phyloP scores from a whole-genome alignment of 2,329 filamentous ascomycete genomes.

The Arthrobotrys conoides region DNA sequence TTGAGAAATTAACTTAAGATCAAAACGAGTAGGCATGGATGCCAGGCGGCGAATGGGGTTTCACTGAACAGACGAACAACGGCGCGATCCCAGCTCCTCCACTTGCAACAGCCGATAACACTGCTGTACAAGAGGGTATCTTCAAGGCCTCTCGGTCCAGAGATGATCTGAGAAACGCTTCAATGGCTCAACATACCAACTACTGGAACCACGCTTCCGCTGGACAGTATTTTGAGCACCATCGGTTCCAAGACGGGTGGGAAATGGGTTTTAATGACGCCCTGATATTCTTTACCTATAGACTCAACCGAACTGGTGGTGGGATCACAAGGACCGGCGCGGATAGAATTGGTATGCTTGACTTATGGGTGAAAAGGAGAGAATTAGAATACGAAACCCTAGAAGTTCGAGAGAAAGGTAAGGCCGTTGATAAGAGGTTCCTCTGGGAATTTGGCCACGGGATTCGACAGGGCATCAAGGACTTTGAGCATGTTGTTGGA shows the following conservation, averaged over 20 bases:
- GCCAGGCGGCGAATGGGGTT: conserved; percentile 75
- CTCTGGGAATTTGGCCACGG: conserved; percentile 72
- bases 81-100: conserved; percentile 67
- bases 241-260: conserved; percentile 73
- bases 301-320: conserved; percentile 66
- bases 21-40: conserved; percentile 69
- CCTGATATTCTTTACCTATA: conserved; percentile 68
- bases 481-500: conserved; percentile 65
- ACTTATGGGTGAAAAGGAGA: conserved; percentile 74
- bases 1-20: conserved; percentile 25
- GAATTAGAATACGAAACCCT: conserved; percentile 69
- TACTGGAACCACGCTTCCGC: conserved; percentile 71
- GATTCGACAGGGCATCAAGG: conserved; percentile 68
- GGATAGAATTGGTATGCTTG: conserved; percentile 73
- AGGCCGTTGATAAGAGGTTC: conserved; percentile 62
- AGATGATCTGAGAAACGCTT: conserved; percentile 66
- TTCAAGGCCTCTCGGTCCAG: conserved; percentile 67
- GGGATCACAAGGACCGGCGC: conserved; percentile 66
- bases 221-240: conserved; percentile 70
- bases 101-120: conserved; percentile 67
- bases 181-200: conserved; percentile 68
- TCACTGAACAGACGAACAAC: conserved; percentile 70
- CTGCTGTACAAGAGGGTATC: conserved; percentile 65
- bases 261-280: conserved; percentile 73
- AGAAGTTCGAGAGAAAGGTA: conserved; percentile 66